Evolutionary conservation across 2,329 filamentous ascomycete species (phyloP).

Genomic region (Keithomyces neogunnii): DNA sequence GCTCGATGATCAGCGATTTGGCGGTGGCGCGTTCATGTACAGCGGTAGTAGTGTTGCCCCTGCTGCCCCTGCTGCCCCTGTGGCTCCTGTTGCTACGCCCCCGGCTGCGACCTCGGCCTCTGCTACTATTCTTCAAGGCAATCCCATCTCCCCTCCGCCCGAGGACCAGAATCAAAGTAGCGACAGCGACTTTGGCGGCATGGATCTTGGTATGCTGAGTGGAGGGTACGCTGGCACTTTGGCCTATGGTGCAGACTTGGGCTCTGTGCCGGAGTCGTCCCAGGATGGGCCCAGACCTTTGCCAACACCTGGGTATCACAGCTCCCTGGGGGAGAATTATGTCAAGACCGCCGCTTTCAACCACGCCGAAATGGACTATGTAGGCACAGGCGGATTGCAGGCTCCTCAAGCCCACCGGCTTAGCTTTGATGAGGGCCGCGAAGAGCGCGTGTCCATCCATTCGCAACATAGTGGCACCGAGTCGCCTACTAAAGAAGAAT

Average conservation of each 20-base stretch:
- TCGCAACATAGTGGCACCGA: constrained; percentile 52
- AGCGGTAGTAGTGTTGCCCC: constrained; percentile 4
- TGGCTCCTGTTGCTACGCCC: not conserved
- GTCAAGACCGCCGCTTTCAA: constrained; percentile 32
- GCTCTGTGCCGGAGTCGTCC: constrained; percentile 28
- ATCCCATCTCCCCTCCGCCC: constrained; percentile 30
- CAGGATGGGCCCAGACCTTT: constrained; percentile 39
- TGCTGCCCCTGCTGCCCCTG: not conserved
- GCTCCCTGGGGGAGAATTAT: constrained; percentile 17
- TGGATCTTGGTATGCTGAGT: constrained; percentile 68
- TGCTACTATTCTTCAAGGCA: not conserved
- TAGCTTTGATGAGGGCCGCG: constrained; percentile 81
- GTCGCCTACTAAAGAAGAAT: constrained; percentile 61
- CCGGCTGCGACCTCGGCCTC: not conserved
- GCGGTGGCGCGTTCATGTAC: constrained; percentile 21
- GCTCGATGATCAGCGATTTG: constrained; percentile 55
- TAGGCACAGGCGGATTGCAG: constrained; percentile 81
- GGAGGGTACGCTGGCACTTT: constrained; percentile 56
- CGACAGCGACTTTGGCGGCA: constrained; percentile 61
- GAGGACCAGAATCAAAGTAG: constrained; percentile 45
- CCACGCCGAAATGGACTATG: constrained; percentile 73
- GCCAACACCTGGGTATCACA: constrained; percentile 33
- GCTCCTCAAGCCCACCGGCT: constrained; percentile 64
- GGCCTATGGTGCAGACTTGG: constrained; percentile 40
- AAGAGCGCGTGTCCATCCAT: constrained; percentile 59